Evolutionary conservation across 148 eudicot species (phyloP).

Genomic region (Diospyros kaki): DNA sequence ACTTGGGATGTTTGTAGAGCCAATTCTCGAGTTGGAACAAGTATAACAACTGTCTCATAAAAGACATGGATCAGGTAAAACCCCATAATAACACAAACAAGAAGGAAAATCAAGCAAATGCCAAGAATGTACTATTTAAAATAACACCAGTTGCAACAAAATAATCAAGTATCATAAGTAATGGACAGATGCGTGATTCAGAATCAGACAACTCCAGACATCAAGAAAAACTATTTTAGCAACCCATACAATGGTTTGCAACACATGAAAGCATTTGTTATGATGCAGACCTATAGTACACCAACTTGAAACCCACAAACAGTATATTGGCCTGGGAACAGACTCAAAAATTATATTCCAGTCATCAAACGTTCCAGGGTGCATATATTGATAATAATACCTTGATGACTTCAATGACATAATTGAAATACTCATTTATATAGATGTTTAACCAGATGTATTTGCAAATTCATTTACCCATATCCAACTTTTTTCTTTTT

Average conservation of each 20-base stretch:
- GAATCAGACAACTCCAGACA: not conserved
- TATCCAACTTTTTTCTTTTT: not conserved
- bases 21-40: slow-evolving; percentile 89
- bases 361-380: not conserved
- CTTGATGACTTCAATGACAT: not conserved
- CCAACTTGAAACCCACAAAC: not conserved
- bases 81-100: not conserved
- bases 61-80: slow-evolving; percentile 3
- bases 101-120: no score
- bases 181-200: not conserved
- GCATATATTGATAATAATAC: not conserved
- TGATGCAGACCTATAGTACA: not conserved
- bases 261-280: not conserved
- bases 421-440: no score
- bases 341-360: slow-evolving; percentile 5
- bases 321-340: not conserved
- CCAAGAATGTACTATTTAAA: not conserved
- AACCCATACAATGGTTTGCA: not conserved
- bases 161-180: not conserved
- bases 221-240: not conserved
- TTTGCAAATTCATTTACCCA: not conserved
- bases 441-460: not conserved
- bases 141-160: not conserved
- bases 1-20: slow-evolving; percentile 97
- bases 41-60: slow-evolving; percentile 60